Percentiles rank a stretch among this genome's conserved stretches.
These are phyloP conservation scores for Magnaporthiopsis incrustans DNA, from an alignment of 2,329 filamentous ascomycete genomes.

Conservation along the genomic window DNA sequence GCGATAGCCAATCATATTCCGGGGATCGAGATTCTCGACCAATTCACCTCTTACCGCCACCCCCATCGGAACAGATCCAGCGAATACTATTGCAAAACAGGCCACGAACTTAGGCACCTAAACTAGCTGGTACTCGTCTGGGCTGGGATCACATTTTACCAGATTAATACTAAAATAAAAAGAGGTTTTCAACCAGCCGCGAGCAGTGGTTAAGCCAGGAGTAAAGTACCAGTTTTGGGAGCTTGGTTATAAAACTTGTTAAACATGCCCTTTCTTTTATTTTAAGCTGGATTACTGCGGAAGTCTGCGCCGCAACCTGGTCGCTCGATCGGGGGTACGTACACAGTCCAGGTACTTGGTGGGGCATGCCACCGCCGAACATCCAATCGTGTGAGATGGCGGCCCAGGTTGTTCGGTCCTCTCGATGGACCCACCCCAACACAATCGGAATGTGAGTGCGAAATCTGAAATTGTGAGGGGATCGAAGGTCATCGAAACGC, in stretches of 20 bases:
- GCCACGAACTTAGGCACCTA: not conserved
- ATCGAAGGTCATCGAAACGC: slow-evolving; percentile 1
- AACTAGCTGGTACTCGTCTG: too few species aligned
- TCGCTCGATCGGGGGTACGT: too few species aligned
- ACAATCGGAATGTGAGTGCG: not conserved
- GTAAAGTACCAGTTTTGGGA: too few species aligned
- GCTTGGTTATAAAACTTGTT: not conserved
- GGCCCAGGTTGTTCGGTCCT: not conserved
- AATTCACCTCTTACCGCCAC: not conserved
- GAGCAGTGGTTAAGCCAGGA: too few species aligned
- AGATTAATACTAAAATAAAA: too few species aligned
- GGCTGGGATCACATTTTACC: not conserved
- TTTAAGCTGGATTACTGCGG: not conserved
- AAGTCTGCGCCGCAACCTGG: too few species aligned
- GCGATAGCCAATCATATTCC: not conserved
- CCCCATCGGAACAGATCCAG: not conserved
- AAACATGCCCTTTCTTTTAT: not conserved
- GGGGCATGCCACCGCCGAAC: not conserved
- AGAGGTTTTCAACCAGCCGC: too few species aligned
- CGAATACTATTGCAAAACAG: not conserved
- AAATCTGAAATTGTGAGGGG: slow-evolving; percentile 4
- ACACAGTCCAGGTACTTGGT: not conserved
- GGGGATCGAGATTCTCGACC: not conserved
- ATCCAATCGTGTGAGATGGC: not conserved
- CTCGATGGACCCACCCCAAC: not conserved